Base-by-base conservation (phyloP, 495 filamentous ascomycete genomes). In the Schizothecium vesticola region DNA sequence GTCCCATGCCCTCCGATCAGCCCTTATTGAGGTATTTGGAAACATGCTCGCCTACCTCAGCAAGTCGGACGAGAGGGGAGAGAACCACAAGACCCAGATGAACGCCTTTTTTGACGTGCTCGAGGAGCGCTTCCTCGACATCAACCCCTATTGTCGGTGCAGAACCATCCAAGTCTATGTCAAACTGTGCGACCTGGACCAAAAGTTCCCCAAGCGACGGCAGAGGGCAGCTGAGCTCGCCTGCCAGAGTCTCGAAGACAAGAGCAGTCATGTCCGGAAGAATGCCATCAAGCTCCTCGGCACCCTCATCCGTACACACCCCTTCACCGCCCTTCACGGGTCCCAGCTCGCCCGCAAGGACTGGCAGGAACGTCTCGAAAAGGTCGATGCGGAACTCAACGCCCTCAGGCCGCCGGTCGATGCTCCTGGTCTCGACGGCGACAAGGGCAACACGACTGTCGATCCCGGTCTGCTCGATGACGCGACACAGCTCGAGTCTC, bases 11-110 rank as follows among this genome's bases (percentile, higher is more conserved):
- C 86, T 99, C 22, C 89, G 95, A 26, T 97, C 91, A 73, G 92
- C 95, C 25, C 85, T 99, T 29, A 93, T 99, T 65, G 95, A 99
- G 76, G 92, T 98, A n/a, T 97, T 92, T 77, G 96, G 95, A n/a
- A 98, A 98, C 80, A 86, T 99, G 72, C 90, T 98, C 64, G 85
- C 88, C 16, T 90, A 97, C 76, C 86, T 99, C 13, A 96, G 89
- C 77, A 94, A 92, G 74, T 90, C 94, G 69, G 92, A 94, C 79
- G 94, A 98, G 74, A 85, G 90, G 55, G 90, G 88, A 71, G 94
- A 97, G 69, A 93, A 94, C 74, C 90, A 92, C 81, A 96, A 97
- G 78, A 90, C 87, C 0, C 95, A 98, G 73, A 91, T 98, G 68
- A 94, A 95, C 68, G 92, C 92, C 19, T 99, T 97, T 80, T 98